These are phyloP conservation scores for Verruconis gallopava DNA, from an alignment of 2,329 filamentous ascomycete genomes.

Conservation along the genomic window DNA sequence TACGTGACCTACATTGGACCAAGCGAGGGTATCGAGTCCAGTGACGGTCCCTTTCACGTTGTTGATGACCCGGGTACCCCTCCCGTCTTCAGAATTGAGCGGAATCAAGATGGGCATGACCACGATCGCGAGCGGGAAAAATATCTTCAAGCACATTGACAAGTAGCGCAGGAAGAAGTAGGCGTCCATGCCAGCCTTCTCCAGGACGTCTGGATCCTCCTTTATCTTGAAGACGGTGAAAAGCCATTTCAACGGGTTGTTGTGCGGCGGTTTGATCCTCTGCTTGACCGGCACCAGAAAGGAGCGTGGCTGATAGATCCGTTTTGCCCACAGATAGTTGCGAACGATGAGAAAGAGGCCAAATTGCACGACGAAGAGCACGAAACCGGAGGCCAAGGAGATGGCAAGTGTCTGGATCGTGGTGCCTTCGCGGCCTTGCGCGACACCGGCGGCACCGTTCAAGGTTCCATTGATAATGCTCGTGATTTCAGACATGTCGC, in stretches of 20 bases:
- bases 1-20: conserved; percentile 70
- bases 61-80: conserved; percentile 10
- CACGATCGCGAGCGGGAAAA: conserved; percentile 64
- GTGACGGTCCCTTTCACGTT: conserved; percentile 19
- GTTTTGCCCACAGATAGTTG: conserved; percentile 18
- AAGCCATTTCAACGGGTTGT: conserved; percentile 19
- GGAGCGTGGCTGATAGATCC: conserved; percentile 15
- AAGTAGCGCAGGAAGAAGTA: conserved; percentile 95
- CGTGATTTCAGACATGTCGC: neutral
- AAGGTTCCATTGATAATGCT: conserved; percentile 12
- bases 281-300: conserved; percentile 19
- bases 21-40: conserved; percentile 64
- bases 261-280: conserved; percentile 17
- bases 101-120: conserved; percentile 79
- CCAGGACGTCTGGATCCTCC: conserved; percentile 74
- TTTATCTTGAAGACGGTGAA: conserved; percentile 24
- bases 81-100: conserved; percentile 48
- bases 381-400: conserved; percentile 18
- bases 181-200: conserved; percentile 89
- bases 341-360: conserved; percentile 16
- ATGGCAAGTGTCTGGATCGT: conserved; percentile 19
- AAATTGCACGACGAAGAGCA: conserved; percentile 18
- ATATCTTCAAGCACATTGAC: conserved; percentile 77
- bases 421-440: conserved; percentile 18
- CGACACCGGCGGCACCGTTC: conserved; percentile 17